These are phyloP conservation scores for Ilyonectria sp. DNA, from an alignment of 2,329 filamentous ascomycete genomes.

Conservation along the genomic window DNA sequence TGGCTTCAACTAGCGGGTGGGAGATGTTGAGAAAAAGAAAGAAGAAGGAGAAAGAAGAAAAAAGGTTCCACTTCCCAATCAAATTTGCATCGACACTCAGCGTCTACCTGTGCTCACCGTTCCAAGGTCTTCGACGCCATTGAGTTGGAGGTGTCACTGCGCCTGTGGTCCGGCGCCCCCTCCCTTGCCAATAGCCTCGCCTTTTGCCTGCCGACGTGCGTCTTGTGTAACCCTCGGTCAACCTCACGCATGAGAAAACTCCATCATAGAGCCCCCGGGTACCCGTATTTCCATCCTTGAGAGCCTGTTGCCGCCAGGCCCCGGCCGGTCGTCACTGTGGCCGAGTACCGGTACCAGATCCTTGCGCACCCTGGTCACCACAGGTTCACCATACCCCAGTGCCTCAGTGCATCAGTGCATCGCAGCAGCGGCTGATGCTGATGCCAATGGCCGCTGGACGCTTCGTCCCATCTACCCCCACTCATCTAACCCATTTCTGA, in stretches of 20 bases:
- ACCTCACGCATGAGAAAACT: slow-evolving; percentile 37
- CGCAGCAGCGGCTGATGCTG: slow-evolving; percentile 42
- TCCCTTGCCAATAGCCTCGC: slow-evolving; percentile 39
- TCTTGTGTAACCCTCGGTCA: slow-evolving; percentile 45
- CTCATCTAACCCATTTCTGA: slow-evolving; percentile 43
- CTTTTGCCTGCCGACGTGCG: slow-evolving; percentile 39
- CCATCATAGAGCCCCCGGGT: slow-evolving; percentile 34
- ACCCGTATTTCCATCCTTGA: slow-evolving; percentile 35
- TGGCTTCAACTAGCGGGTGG: slow-evolving; percentile 9
- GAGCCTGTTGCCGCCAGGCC: slow-evolving; percentile 33
- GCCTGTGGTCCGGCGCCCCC: slow-evolving; percentile 30
- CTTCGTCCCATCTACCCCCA: slow-evolving; percentile 47
- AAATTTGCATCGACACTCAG: neutral
- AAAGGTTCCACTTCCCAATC: neutral
- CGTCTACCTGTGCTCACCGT: slow-evolving; percentile 7
- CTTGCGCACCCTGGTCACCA: slow-evolving; percentile 43
- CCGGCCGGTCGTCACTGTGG: slow-evolving; percentile 34
- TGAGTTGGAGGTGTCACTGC: slow-evolving; percentile 32
- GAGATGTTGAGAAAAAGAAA: slow-evolving; percentile 1
- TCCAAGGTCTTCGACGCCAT: slow-evolving; percentile 29
- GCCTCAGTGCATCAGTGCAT: slow-evolving; percentile 33
- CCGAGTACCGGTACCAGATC: slow-evolving; percentile 36
- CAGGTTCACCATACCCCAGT: slow-evolving; percentile 40
- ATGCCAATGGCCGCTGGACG: slow-evolving; percentile 41
- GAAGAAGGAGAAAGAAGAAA: neutral